A percentile compares a stretch with the other conserved stretches of the same genome.
Evolutionary conservation across 176 grass and related monocot genomes (phyloP).

Genomic region (Aegilops speltoides): DNA sequence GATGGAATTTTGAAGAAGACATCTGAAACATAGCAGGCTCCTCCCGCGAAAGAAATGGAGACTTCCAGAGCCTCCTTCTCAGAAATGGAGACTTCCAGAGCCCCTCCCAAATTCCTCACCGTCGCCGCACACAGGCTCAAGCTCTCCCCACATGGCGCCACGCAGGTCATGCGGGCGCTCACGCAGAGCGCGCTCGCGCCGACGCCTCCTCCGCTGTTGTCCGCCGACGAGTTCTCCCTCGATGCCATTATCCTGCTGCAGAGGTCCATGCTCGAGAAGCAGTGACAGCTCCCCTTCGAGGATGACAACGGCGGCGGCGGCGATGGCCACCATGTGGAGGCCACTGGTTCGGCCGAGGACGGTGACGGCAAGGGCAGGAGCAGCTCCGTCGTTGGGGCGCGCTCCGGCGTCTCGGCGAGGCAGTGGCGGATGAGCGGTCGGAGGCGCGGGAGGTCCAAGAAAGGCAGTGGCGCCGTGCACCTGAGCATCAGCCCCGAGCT

Average conservation of each 20-base stretch:
- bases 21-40: too few species aligned
- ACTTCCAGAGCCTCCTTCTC: too few species aligned
- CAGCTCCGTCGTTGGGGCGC: slow-evolving; percentile 35
- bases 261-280: slow-evolving; percentile 95
- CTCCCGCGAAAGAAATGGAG: too few species aligned
- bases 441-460: slow-evolving; percentile 33
- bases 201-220: neutral
- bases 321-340: neutral
- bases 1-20: too few species aligned
- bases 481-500: slow-evolving; percentile 71
- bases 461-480: neutral
- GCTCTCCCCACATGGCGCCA: slow-evolving; percentile 44
- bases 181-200: slow-evolving; percentile 44
- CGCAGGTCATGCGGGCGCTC: slow-evolving; percentile 71
- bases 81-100: too few species aligned
- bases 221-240: slow-evolving; percentile 46
- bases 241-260: slow-evolving; percentile 77
- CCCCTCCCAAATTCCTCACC: slow-evolving; percentile 10
- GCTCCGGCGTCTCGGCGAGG: slow-evolving; percentile 61
- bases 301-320: slow-evolving; percentile 23
- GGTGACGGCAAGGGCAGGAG: neutral
- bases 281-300: slow-evolving; percentile 89
- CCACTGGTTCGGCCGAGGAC: neutral
- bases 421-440: slow-evolving; percentile 62
- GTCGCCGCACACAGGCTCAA: slow-evolving; percentile 42